Conservation (phyloP, 257 asterid species). For the Fraxinus quadrangulata region DNA sequence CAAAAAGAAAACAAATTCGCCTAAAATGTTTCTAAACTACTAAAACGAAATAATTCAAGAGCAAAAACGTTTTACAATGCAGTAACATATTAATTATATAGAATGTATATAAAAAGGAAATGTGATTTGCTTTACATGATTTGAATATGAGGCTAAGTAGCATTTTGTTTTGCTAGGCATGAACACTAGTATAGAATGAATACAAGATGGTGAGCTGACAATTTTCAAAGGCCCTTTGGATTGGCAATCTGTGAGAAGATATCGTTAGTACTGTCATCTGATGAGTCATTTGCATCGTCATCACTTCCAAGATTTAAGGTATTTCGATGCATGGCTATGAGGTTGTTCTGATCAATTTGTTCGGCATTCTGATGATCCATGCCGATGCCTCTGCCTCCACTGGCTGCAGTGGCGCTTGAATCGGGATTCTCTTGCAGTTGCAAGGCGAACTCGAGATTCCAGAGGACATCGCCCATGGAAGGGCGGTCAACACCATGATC, state of each 20-base stretch:
- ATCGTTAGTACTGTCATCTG: conserved; percentile 30
- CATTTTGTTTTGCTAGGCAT: neutral
- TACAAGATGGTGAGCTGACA: neutral
- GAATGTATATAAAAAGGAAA: neutral
- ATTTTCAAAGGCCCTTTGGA: conserved; percentile 59
- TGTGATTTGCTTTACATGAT: conserved; percentile 1
- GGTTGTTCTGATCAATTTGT: conserved; percentile 47
- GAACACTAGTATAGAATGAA: neutral
- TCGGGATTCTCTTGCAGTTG: conserved; percentile 57
- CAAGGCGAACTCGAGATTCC: conserved; percentile 74
- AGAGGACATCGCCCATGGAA: conserved; percentile 77
- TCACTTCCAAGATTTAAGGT: conserved; percentile 69
- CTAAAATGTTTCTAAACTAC: neutral
- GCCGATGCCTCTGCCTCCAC: conserved; percentile 12
- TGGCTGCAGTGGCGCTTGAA: neutral
- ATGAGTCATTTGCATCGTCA: conserved; percentile 17
- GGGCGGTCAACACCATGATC: conserved; percentile 78
- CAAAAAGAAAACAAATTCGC: neutral
- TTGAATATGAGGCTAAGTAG: neutral
- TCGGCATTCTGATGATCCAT: conserved; percentile 34
- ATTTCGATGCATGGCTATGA: conserved; percentile 74
- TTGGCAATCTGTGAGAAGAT: conserved; percentile 66
- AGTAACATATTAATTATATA: neutral
- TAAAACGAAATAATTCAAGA: neutral
- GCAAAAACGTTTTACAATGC: neutral